Evolutionary conservation across 768 basidiomycete species (phyloP).

Genomic region (Suillus placidus): DNA sequence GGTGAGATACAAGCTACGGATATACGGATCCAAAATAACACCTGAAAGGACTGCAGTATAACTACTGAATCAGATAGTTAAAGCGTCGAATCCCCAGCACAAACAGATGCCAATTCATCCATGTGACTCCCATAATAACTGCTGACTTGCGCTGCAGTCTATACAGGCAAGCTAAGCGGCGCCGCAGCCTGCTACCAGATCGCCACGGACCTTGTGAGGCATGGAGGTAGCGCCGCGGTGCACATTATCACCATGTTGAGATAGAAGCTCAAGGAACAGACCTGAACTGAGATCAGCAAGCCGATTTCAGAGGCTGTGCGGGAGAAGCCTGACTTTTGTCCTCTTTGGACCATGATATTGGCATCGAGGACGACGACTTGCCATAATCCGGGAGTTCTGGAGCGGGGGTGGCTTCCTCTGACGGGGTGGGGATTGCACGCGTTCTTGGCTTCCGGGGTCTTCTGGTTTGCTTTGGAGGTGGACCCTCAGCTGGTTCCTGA

Average conservation of each 20-base stretch:
- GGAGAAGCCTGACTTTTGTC: conserved; percentile 57
- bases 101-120: conserved; percentile 7
- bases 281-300: conserved; percentile 28
- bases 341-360: conserved; percentile 62
- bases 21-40: conserved; percentile 9
- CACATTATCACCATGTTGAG: conserved; percentile 67
- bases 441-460: conserved; percentile 36
- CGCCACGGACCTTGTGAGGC: conserved; percentile 55
- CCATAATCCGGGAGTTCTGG: conserved; percentile 25
- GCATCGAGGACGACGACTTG: conserved; percentile 32
- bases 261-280: conserved; percentile 56
- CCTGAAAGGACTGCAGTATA: background rate
- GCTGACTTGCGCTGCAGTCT: conserved; percentile 61
- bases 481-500: conserved; percentile 32
- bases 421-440: conserved; percentile 25
- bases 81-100: background rate
- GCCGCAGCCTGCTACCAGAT: conserved; percentile 11
- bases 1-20: conserved; percentile 10
- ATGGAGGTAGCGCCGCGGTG: conserved; percentile 70
- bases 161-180: conserved; percentile 10
- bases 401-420: conserved; percentile 25
- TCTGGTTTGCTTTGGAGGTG: conserved; percentile 34
- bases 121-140: conserved; percentile 47
- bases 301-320: conserved; percentile 10
- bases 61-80: background rate